Percentiles rank a stretch among this genome's conserved stretches.
Evolutionary conservation across 2,329 filamentous ascomycete genomes (phyloP).

Genomic region (Colletotrichum tanaceti): DNA sequence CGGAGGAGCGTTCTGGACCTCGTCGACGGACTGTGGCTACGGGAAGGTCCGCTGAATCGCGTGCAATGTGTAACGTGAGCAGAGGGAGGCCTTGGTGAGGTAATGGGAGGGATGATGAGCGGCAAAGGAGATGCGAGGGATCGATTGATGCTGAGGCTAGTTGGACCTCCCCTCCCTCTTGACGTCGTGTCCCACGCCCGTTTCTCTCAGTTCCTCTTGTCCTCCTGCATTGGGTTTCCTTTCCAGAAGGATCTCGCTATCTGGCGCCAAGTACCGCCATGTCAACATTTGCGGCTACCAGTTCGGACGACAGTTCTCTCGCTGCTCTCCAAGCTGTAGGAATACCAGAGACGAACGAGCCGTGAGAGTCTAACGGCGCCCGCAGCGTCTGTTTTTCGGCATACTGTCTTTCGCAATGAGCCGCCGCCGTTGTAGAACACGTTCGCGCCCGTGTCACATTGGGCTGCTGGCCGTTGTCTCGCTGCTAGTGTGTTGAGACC

Average conservation of each 20-base stretch:
- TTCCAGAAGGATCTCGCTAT: background rate
- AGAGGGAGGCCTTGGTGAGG: background rate
- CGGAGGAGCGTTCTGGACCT: constrained; percentile 28
- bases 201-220: background rate
- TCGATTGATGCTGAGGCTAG: constrained; percentile 2
- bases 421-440: background rate
- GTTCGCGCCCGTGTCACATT: background rate
- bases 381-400: background rate
- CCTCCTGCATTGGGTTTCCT: background rate
- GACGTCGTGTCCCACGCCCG: background rate
- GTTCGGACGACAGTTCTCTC: background rate
- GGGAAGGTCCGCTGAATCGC: constrained; percentile 18
- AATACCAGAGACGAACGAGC: background rate
- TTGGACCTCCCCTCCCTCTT: background rate
- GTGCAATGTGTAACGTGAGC: too few relatives aligned
- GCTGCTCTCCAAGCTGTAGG: background rate
- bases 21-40: constrained; percentile 3
- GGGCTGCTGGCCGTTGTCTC: constrained; percentile 2
- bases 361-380: background rate
- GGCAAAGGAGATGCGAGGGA: background rate
- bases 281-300: background rate
- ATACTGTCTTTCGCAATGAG: background rate
- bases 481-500: background rate
- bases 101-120: background rate
- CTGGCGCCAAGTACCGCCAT: background rate